Evolutionary conservation across 108 stramenopile species (phyloP), one percentile per base, ranked within the genome.

Genomic region (Stephanodiscus minutulus): DNA sequence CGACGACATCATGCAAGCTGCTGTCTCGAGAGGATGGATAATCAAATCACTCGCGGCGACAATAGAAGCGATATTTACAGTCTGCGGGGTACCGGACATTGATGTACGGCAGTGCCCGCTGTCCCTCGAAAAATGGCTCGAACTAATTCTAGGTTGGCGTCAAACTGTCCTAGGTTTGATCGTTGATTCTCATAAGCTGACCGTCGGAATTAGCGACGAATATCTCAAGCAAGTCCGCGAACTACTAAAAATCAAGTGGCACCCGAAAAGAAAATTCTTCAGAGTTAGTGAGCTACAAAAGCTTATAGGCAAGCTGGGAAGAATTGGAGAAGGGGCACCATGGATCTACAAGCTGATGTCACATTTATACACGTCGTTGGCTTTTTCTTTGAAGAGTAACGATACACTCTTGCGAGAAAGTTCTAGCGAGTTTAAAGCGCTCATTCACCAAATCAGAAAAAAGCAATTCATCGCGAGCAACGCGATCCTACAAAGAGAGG

Each of bases 281-380:
- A 12, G 15, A 11, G 46, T 35, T 1, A 2, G 5, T 0, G 64
- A 64, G 5, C 1, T 73, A 4, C 17, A 57, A 35, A 25, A 24
- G 5, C 36, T 73, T 1, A 37, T 46, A 3, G 72, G 72, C 0
- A 73, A 74, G 44, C 21, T 74, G 0, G 73, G 39, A 0, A 12
- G 73, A 3, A 17, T 64, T 25, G 72, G 62, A 2, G 62, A 73
- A 36, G 72, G 60, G 1, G 59, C 48, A 1, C 11, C 1, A 13
- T 73, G 72, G 62, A 43, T 73, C 6, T 73, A 48, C 53, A 39
- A 73, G 22, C 20, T 74, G 1, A 31, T 74, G 18, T 43, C 64
- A 1, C 73, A 65, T 36, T 8, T 64, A 20, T 74, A 74, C 24
- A 52, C 57, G 3, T 66, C 65, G 2, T 35, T 75, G 0, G 55